These are phyloP conservation scores for Coniella vitis DNA, from an alignment of 2,329 filamentous ascomycete genomes.

Conservation along the genomic window DNA sequence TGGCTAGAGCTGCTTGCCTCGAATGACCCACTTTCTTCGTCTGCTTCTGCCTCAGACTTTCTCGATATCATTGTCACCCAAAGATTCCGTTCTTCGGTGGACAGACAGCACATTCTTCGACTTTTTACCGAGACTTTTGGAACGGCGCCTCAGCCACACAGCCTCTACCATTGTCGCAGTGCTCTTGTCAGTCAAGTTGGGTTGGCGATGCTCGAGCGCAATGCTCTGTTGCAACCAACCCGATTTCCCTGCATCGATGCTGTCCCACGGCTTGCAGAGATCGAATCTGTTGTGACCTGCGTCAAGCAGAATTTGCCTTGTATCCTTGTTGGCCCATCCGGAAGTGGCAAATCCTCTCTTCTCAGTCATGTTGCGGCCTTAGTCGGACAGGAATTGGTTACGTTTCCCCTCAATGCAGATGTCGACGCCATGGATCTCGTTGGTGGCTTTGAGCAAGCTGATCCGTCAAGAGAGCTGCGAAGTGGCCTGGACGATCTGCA, in stretches of 20 bases:
- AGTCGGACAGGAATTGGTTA: conserved; percentile 67
- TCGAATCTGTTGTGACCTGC: conserved; percentile 84
- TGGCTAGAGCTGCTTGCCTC: conserved; percentile 72
- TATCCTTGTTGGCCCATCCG: conserved; percentile 79
- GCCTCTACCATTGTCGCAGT: conserved; percentile 67
- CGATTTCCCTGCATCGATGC: conserved; percentile 44
- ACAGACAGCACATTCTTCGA: conserved; percentile 57
- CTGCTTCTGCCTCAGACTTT: conserved; percentile 62
- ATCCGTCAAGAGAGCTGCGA: conserved; percentile 67
- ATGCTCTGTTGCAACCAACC: conserved; percentile 45
- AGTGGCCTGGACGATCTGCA: conserved; percentile 40
- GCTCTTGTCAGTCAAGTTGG: conserved; percentile 69
- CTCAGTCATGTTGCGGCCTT: conserved; percentile 74
- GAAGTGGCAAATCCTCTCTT: conserved; percentile 78
- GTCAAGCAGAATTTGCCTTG: conserved; percentile 82
- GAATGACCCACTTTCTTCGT: conserved; percentile 51
- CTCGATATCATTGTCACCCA: conserved; percentile 78
- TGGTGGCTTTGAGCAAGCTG: conserved; percentile 92
- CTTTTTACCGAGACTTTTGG: conserved; percentile 63
- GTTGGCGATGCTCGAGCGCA: conserved; percentile 61
- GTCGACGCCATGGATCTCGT: conserved; percentile 96
- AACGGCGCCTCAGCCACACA: conserved; percentile 43
- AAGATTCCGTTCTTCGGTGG: conserved; percentile 68
- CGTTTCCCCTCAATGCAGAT: conserved; percentile 87
- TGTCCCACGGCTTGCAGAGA: conserved; percentile 55